Evolutionary conservation across 371 early-diverging fungal genomes (phyloP).

Genomic region (Dinochytrium kinnereticum): DNA sequence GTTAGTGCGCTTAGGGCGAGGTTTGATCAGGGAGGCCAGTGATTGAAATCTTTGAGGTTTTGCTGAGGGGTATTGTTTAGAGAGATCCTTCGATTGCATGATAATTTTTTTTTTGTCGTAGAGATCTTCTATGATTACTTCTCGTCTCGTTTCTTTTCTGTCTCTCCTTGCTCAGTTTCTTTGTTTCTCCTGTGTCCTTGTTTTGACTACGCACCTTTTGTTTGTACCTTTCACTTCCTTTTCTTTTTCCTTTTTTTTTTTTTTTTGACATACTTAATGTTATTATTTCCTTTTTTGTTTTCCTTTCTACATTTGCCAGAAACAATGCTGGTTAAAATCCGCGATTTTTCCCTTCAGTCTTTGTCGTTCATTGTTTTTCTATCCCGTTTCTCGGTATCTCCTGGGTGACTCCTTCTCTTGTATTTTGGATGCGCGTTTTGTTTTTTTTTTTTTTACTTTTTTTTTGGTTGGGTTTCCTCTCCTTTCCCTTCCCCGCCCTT

Average conservation of each 20-base stretch:
- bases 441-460: too few relatives aligned
- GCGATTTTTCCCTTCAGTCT: too few relatives aligned
- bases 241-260: not conserved
- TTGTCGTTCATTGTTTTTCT: too few relatives aligned
- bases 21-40: slow-evolving; percentile 6
- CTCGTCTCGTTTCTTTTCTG: not conserved
- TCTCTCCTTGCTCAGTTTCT: not conserved
- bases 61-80: not conserved
- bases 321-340: too few relatives aligned
- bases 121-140: not conserved
- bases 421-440: too few relatives aligned
- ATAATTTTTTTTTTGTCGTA: not conserved
- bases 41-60: not conserved
- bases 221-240: not conserved
- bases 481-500: too few relatives aligned
- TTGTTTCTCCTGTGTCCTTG: not conserved
- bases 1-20: slow-evolving; percentile 2
- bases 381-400: too few relatives aligned
- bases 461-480: too few relatives aligned
- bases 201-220: not conserved
- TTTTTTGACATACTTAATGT: too few relatives aligned
- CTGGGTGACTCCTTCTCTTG: too few relatives aligned
- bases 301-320: too few relatives aligned
- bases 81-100: not conserved
- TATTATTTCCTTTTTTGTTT: too few relatives aligned